These are phyloP conservation scores for Triglochin maritima DNA, from an alignment of 106 monocot species.

Conservation along the genomic window DNA sequence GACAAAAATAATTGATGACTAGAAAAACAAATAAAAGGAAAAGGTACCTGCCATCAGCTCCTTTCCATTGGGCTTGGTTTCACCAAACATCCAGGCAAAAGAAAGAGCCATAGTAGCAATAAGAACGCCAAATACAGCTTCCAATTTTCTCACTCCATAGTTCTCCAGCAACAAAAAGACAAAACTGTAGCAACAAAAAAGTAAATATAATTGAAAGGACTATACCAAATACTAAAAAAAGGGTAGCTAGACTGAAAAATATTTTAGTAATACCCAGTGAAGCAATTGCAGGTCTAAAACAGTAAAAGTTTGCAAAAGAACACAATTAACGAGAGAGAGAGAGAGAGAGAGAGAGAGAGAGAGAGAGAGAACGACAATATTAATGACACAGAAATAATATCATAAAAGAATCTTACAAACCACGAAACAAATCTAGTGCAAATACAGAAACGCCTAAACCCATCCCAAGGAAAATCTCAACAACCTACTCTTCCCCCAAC, in stretches of 20 bases:
- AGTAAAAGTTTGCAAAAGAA: too few relatives aligned
- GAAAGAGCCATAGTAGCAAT: constrained; percentile 66
- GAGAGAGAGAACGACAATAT: too few relatives aligned
- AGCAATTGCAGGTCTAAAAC: too few relatives aligned
- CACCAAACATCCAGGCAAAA: constrained; percentile 75
- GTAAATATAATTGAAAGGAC: background rate
- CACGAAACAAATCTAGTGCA: too few relatives aligned
- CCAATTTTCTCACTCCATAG: constrained; percentile 72
- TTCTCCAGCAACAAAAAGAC: constrained; percentile 73
- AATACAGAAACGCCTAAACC: too few relatives aligned
- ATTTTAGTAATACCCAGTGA: too few relatives aligned
- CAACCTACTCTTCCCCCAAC: background rate
- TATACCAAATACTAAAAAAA: background rate
- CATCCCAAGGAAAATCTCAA: too few relatives aligned
- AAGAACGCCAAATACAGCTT: constrained; percentile 59
- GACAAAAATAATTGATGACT: background rate
- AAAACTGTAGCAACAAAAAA: constrained; percentile 29
- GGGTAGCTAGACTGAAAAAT: too few relatives aligned
- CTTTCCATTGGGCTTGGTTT: constrained; percentile 54
- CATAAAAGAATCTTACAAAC: too few relatives aligned
- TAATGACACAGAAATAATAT: too few relatives aligned
- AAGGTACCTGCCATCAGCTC: constrained; percentile 48
- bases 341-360: too few relatives aligned
- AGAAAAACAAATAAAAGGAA: background rate
- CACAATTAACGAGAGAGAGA: too few relatives aligned